Base-by-base conservation (phyloP, 805 yeast genomes). In the Danielia reshetovae region DNA sequence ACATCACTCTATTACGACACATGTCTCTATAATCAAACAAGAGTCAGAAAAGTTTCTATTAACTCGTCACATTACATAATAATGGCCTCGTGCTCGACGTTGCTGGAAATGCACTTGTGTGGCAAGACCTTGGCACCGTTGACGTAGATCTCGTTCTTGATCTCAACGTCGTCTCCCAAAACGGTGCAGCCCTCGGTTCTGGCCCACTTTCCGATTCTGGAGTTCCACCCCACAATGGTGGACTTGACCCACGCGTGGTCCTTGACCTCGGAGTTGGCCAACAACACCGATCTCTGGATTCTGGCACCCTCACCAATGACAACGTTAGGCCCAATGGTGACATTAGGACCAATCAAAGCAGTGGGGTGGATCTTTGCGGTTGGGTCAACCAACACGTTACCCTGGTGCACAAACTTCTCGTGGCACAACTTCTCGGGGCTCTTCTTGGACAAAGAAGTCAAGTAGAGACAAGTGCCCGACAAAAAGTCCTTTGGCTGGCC, bases 401-500 rank as follows among this genome's bases (percentile, higher is more conserved):
- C 94, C 54, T 89, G 90, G 68, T 80, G 82, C 50, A 87, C 83
- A 66, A 72, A 85, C 42, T 74, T 76, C 62, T 79, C 90, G 39
- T 65, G 58, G 42, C 80, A 76, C 60, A 89, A 79, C 50, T 70
- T 60, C 53, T 75, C 75, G 46, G 96, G 85, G 51, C 70, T 60
- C 70, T 81, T 86, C 79, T 84, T 84, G 54, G 90, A 66, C 59
- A 88, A 71, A 37, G 97, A 82, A 62, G 84, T 75, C 65, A 93
- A 76, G 77, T 89, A 93, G 48, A 90, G 74, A 53, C 88, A 80
- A 56, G 97, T 86, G 67, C 99, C 99, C 41, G 96, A 81, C 49
- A 93, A 71, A 81, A 88, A 93, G 71, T 93, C 99, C 79, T 90
- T 93, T 77, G 99, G 99, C 76, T 93, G 99, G 68, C 99, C 99